A percentile compares a stretch with the other conserved stretches of the same genome.
phyloP scores from a whole-genome alignment of 75 land plant species.

The Pinus taeda region DNA sequence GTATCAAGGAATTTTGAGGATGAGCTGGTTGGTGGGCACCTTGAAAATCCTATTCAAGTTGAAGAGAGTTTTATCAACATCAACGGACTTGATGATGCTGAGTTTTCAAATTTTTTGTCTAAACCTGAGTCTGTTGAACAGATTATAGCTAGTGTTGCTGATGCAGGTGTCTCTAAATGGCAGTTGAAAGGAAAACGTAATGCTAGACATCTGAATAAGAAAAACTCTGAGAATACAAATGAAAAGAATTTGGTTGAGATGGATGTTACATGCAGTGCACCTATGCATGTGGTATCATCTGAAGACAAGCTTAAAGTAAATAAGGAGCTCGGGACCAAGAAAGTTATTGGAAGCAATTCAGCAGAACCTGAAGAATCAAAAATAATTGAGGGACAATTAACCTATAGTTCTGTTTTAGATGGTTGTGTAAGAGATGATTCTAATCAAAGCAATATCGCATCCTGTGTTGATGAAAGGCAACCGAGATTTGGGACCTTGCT shows the following conservation, averaged over 20 bases:
- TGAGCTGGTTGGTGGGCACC: not conserved
- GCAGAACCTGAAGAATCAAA: conserved; percentile 3
- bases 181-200: conserved; percentile 72
- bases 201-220: conserved; percentile 36
- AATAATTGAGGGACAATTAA: not conserved
- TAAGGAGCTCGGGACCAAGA: not conserved
- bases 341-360: not conserved
- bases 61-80: not conserved
- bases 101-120: not conserved
- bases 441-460: not conserved
- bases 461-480: conserved; percentile 6
- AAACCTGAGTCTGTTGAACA: not conserved
- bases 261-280: conserved; percentile 14
- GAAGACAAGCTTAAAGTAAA: conserved; percentile 7
- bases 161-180: conserved; percentile 62
- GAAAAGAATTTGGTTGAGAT: not conserved
- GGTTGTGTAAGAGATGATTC: not conserved
- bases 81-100: not conserved
- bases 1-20: not conserved
- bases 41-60: not conserved
- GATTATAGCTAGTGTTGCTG: conserved; percentile 9
- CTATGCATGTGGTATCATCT: not conserved
- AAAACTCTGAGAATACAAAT: conserved; percentile 18
- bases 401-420: not conserved
- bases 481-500: not conserved